A percentile compares a stretch with the other conserved stretches of the same genome.
Evolutionary conservation across 164 flowering plant genomes (phyloP).

Genomic region (Kalanchoe fedtschenkoi): DNA sequence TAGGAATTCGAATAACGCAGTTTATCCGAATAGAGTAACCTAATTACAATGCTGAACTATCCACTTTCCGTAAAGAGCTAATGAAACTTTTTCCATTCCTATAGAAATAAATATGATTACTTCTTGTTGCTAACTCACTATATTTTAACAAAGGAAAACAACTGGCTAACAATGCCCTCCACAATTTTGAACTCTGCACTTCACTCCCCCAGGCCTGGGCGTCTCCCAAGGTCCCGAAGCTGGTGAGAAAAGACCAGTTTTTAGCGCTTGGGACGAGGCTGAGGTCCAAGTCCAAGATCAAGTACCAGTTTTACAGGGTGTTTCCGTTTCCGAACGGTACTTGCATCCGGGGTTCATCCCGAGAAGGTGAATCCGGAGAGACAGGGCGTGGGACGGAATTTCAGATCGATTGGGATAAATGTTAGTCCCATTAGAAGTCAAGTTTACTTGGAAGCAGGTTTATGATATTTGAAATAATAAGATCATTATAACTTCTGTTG

Average conservation of each 20-base stretch:
- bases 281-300: slow-evolving; percentile 96
- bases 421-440: slow-evolving; percentile 80
- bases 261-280: slow-evolving; percentile 87
- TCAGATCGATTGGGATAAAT: slow-evolving; percentile 86
- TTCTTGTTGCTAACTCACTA: too few species aligned
- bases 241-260: slow-evolving; percentile 95
- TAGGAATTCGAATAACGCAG: too few species aligned
- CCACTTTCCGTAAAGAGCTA: too few species aligned
- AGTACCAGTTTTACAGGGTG: slow-evolving; percentile 95
- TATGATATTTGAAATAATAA: slow-evolving; percentile 62
- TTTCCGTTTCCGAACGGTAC: slow-evolving; percentile 99
- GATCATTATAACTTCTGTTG: too few species aligned
- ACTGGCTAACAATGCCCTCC: too few species aligned
- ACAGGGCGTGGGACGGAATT: slow-evolving; percentile 71
- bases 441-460: slow-evolving; percentile 89
- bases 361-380: slow-evolving; percentile 96
- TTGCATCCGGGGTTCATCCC: slow-evolving; percentile 98
- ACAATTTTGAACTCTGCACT: too few species aligned
- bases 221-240: slow-evolving; percentile 74
- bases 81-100: too few species aligned
- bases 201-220: too few species aligned
- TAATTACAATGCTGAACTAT: too few species aligned
- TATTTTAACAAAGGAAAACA: too few species aligned
- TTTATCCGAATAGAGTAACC: too few species aligned
- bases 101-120: too few species aligned